Base-by-base conservation (phyloP, 805 yeast species). In the Candida maesae region DNA sequence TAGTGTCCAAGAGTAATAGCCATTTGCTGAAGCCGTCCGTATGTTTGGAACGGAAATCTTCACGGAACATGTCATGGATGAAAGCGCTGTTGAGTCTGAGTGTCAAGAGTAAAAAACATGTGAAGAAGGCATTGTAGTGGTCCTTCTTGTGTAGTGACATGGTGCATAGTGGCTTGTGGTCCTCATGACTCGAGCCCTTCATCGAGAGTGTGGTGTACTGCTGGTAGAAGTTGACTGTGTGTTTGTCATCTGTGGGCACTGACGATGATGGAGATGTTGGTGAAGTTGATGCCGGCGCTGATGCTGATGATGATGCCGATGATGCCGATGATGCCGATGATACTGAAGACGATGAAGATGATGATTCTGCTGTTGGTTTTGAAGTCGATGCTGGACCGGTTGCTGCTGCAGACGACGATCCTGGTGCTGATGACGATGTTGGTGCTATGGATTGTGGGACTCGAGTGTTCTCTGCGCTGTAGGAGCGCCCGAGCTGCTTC, bases 21-120 rank as follows among this genome's bases (percentile, higher is more conserved):
- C 58, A 53, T 32, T 51, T 53, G 36, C 51, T 47, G 6, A 35
- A 20, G 12, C 56, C 53, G 32, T 49, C 50, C 2, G 43, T 16
- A 18, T 46, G 43, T 18, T 44, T 43, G 5, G 49, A 38, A 14
- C 40, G 34, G 47, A 43, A 44, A 12, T 41, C 42, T 3, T 45
- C 46, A 14, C 27, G 27, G 38, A 40, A 27, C n/a, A 35, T 13
- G 24, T 45, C 45, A 0, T 26, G 19, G 14, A 38, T 29, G 20
- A 24, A 38, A 2, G 31, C 20, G 19, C 35, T 35, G 19, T 44
- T 45, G 9, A 52, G 15, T 13, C 31, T 36, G 11, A 51, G 21
- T 2, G 43, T 37, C 5, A 51, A 28, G 29, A 48, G 35, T 15
- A 49, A 19, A 21, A 43, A 47, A 18, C 49, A 46, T 1, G 29